Conservation (phyloP, 2,329 filamentous ascomycete genomes). For the Hypoxylon sp. region DNA sequence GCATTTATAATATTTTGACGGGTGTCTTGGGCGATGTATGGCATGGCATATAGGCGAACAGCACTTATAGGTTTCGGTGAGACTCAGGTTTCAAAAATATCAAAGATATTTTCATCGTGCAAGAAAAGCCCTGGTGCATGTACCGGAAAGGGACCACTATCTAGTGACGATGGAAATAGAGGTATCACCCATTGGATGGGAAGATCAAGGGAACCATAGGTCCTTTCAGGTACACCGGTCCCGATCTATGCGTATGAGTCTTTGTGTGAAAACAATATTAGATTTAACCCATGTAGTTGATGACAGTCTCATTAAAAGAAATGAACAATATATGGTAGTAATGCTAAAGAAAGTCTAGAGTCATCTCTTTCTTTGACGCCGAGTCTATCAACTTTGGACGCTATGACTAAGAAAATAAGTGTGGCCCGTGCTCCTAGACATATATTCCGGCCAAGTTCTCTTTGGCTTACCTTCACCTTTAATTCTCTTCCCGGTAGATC, state of each 20-base stretch:
- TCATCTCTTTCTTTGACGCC: background rate
- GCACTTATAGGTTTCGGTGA: conserved; percentile 16
- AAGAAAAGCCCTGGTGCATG: background rate
- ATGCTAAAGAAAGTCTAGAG: background rate
- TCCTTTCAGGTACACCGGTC: background rate
- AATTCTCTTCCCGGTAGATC: conserved; percentile 15
- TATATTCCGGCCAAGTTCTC: too few relatives aligned
- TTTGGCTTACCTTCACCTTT: too few relatives aligned
- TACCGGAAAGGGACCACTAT: background rate
- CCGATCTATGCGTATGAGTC: background rate
- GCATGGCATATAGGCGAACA: conserved; percentile 11
- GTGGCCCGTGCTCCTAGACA: too few relatives aligned
- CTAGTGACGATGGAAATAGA: too few relatives aligned
- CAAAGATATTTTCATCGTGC: conserved; percentile 1
- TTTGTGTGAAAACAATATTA: background rate
- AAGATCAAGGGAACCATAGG: background rate
- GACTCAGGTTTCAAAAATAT: conserved; percentile 14
- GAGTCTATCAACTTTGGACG: background rate
- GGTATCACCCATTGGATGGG: too few relatives aligned
- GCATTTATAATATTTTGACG: conserved; percentile 1
- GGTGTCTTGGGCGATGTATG: conserved; percentile 9
- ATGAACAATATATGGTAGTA: background rate
- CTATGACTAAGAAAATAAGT: background rate
- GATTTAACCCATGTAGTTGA: background rate
- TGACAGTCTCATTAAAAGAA: too few relatives aligned